Conservation (phyloP, 495 filamentous ascomycete genomes). For the Letharia columbiana region DNA sequence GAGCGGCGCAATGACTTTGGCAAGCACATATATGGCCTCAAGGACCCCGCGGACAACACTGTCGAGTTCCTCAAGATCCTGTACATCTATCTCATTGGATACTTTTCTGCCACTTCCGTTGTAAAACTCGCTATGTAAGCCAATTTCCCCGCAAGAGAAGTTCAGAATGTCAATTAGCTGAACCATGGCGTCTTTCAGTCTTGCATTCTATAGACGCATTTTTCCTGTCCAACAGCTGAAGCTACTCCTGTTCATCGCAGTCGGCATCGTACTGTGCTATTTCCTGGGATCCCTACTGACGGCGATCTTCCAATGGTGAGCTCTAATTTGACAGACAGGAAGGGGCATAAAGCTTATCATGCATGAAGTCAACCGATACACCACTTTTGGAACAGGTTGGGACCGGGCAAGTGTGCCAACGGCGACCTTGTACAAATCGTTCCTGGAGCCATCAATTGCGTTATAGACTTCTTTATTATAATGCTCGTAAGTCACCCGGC, state of each 20-base stretch:
- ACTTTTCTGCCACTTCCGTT: conserved; percentile 3
- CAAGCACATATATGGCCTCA: conserved; percentile 17
- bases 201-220: conserved; percentile 24
- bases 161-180: not conserved
- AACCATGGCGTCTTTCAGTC: not conserved
- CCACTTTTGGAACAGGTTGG: conserved; percentile 12
- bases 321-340: too few species aligned
- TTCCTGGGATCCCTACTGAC: conserved; percentile 4
- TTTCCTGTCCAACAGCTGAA: conserved; percentile 17
- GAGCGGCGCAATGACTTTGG: conserved; percentile 17
- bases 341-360: not conserved
- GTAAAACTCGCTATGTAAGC: conserved; percentile 12
- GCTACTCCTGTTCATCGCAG: conserved; percentile 4
- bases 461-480: conserved; percentile 22
- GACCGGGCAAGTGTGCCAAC: conserved; percentile 15
- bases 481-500: conserved; percentile 9
- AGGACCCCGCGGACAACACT: conserved; percentile 4
- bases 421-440: conserved; percentile 8
- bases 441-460: conserved; percentile 19
- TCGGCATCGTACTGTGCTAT: conserved; percentile 11
- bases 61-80: conserved; percentile 10
- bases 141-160: not conserved
- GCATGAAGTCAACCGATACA: conserved; percentile 14
- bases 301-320: conserved; percentile 22
- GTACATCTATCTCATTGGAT: conserved; percentile 14